phyloP scores from a whole-genome alignment of 768 basidiomycete species.

The Nidula microcarpa region DNA sequence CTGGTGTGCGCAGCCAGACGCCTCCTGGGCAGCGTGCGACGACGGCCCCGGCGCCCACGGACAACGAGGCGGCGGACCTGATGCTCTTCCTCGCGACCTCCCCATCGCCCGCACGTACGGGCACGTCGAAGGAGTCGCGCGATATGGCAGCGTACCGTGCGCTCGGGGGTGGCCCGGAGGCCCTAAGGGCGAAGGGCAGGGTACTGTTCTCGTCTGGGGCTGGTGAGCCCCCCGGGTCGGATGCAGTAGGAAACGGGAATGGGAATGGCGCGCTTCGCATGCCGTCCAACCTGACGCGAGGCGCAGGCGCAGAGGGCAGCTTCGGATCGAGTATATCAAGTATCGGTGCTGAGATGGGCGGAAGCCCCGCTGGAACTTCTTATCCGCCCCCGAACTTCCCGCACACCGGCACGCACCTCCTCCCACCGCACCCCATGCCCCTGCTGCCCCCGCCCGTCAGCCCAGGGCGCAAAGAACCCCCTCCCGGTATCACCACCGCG shows the following conservation, averaged over 20 bases:
- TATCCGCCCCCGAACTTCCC: conserved; percentile 4
- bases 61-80: conserved; percentile 83
- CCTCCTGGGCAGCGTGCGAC: conserved; percentile 20
- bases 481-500: not conserved
- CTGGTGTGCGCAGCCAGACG: not conserved
- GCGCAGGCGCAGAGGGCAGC: conserved; percentile 37
- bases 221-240: conserved; percentile 9
- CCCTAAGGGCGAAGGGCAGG: conserved; percentile 58
- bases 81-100: conserved; percentile 85
- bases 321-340: conserved; percentile 42
- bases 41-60: conserved; percentile 55
- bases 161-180: conserved; percentile 43
- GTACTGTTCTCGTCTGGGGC: conserved; percentile 53
- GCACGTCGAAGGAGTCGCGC: conserved; percentile 44
- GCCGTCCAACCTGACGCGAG: conserved; percentile 18
- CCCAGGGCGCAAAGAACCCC: conserved; percentile 11
- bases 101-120: conserved; percentile 72
- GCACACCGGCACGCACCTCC: conserved; percentile 1
- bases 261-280: conserved; percentile 13
- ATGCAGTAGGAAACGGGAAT: not conserved
- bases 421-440: conserved; percentile 8
- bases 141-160: conserved; percentile 57
- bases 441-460: conserved; percentile 16
- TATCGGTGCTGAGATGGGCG: conserved; percentile 28
- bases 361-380: conserved; percentile 8